Percentiles rank a stretch among this genome's conserved stretches.
Conservation (phyloP, 352 stramenopile species). For the Elongisporangium undulatum region DNA sequence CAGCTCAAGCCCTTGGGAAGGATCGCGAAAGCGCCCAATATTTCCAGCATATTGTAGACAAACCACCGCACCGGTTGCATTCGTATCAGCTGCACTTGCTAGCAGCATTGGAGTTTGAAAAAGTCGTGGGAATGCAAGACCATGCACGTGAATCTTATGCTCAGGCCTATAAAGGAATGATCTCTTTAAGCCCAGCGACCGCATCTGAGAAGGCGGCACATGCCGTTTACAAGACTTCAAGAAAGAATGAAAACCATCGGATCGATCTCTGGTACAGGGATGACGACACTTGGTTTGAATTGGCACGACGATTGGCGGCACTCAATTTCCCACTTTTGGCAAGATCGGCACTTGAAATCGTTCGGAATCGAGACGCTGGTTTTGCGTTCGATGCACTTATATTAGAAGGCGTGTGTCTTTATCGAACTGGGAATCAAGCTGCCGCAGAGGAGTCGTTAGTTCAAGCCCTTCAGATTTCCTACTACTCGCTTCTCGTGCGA, state of each 20-base stretch:
- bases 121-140: slow-evolving; percentile 30
- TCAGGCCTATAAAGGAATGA: slow-evolving; percentile 57
- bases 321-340: slow-evolving; percentile 30
- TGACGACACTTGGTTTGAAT: slow-evolving; percentile 50
- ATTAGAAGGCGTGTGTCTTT: slow-evolving; percentile 30
- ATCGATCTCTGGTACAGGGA: slow-evolving; percentile 54
- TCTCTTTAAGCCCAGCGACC: slow-evolving; percentile 34
- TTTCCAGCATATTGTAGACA: slow-evolving; percentile 63
- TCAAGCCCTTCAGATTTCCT: slow-evolving; percentile 34
- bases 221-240: slow-evolving; percentile 50
- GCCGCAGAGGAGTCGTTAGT: slow-evolving; percentile 23
- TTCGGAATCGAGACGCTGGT: slow-evolving; percentile 10
- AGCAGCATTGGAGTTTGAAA: slow-evolving; percentile 46
- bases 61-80: slow-evolving; percentile 38
- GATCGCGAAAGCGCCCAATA: slow-evolving; percentile 65
- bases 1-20: slow-evolving; percentile 44
- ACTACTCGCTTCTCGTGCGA: slow-evolving; percentile 37
- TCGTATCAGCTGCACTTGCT: slow-evolving; percentile 58
- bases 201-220: slow-evolving; percentile 52
- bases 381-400: slow-evolving; percentile 27
- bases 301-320: slow-evolving; percentile 36
- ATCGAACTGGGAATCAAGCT: slow-evolving; percentile 28
- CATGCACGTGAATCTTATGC: slow-evolving; percentile 40
- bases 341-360: slow-evolving; percentile 16
- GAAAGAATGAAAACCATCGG: slow-evolving; percentile 60